Conservation (phyloP, 805 yeast genomes). For the Starmerella powellii region DNA sequence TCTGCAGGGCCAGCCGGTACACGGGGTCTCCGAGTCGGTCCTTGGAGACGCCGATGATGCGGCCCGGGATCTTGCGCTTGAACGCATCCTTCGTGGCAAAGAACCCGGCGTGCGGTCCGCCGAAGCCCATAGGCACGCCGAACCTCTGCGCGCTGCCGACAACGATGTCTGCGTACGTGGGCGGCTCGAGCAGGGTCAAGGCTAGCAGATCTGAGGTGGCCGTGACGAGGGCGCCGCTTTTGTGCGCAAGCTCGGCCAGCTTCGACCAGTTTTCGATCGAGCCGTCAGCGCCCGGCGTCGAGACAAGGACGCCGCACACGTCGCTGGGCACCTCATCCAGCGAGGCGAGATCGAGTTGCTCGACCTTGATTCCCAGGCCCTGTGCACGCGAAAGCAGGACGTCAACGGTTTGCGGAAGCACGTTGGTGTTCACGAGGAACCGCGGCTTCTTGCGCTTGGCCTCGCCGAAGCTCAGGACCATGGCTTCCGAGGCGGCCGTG, state of each 20-base stretch:
- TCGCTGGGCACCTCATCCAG: constrained; percentile 30
- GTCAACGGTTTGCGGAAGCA: constrained; percentile 76
- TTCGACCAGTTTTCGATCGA: constrained; percentile 40
- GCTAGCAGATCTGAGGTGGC: constrained; percentile 92
- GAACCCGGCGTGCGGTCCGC: constrained; percentile 98
- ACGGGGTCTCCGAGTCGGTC: constrained; percentile 89
- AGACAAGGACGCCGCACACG: constrained; percentile 73
- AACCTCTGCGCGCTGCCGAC: constrained; percentile 89
- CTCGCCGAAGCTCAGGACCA: constrained; percentile 66
- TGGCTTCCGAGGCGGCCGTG: constrained; percentile 95
- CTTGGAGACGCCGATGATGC: constrained; percentile 84
- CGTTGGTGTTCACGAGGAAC: constrained; percentile 60
- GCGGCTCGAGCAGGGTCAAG: constrained; percentile 72
- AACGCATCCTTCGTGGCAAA: constrained; percentile 73
- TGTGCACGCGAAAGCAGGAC: constrained; percentile 71
- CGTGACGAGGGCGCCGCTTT: constrained; percentile 59
- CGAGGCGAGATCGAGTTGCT: constrained; percentile 31
- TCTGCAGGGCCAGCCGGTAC: constrained; percentile 82
- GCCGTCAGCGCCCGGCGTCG: constrained; percentile 87
- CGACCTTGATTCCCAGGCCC: constrained; percentile 55
- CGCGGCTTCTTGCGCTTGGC: constrained; percentile 52
- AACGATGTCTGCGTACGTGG: constrained; percentile 86
- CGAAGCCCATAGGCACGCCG: constrained; percentile 96
- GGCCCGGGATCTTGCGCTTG: constrained; percentile 91
- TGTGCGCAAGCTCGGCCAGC: constrained; percentile 56